A percentile compares a stretch with the other conserved stretches of the same genome.
Conservation (phyloP, 2,329 filamentous ascomycete species). For the Coniochaeta prunicola region DNA sequence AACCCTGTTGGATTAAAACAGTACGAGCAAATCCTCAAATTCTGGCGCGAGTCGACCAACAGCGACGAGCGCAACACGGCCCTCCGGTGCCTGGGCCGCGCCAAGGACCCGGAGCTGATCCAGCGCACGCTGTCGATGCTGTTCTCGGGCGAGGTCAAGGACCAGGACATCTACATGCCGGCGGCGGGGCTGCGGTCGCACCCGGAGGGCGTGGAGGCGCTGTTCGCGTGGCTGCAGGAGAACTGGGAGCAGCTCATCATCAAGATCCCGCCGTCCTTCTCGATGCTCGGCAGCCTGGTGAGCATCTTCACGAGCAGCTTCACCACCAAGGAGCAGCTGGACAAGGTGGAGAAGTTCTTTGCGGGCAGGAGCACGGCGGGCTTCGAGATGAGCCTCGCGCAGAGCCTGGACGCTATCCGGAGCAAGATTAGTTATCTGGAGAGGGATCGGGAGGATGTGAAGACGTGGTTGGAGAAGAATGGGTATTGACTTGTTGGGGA, state of each 20-base stretch:
- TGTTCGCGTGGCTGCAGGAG: slow-evolving; percentile 76
- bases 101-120: slow-evolving; percentile 72
- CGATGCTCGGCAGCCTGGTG: slow-evolving; percentile 80
- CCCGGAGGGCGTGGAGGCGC: slow-evolving; percentile 66
- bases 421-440: slow-evolving; percentile 79
- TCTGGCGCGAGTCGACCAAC: slow-evolving; percentile 67
- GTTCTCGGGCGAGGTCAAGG: slow-evolving; percentile 76
- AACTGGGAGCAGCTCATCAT: slow-evolving; percentile 83
- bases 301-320: slow-evolving; percentile 77
- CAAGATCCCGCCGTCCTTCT: slow-evolving; percentile 77
- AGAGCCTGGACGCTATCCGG: slow-evolving; percentile 76
- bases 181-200: slow-evolving; percentile 72
- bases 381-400: slow-evolving; percentile 82
- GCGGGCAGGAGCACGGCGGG: slow-evolving; percentile 71
- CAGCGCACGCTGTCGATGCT: slow-evolving; percentile 71
- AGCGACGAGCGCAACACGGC: slow-evolving; percentile 89
- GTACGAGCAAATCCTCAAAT: slow-evolving; percentile 71
- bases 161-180: slow-evolving; percentile 90
- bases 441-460: slow-evolving; percentile 69
- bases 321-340: slow-evolving; percentile 67
- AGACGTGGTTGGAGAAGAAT: slow-evolving; percentile 26
- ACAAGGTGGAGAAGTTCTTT: slow-evolving; percentile 76
- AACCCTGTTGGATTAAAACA: slow-evolving; percentile 20
- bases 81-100: slow-evolving; percentile 73
- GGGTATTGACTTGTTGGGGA: slow-evolving; percentile 13